A percentile compares a stretch with the other conserved stretches of the same genome.
Evolutionary conservation across 768 basidiomycete genomes (phyloP).

Genomic region (Aureoboletus auriporus): DNA sequence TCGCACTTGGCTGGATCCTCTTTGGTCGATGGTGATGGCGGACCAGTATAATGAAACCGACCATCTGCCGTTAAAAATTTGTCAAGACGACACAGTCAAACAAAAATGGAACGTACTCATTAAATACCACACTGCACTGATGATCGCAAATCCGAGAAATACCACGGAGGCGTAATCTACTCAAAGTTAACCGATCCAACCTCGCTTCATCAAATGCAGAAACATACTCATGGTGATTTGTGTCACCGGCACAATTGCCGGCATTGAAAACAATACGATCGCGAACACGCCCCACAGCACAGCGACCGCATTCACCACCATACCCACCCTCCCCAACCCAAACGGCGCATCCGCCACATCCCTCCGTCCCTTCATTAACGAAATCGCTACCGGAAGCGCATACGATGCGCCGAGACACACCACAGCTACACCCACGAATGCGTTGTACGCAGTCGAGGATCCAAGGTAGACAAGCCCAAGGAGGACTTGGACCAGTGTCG

Average conservation of each 20-base stretch:
- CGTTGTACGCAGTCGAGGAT: conserved; percentile 57
- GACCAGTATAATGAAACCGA: conserved; percentile 39
- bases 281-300: conserved; percentile 57
- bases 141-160: conserved; percentile 55
- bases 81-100: neutral
- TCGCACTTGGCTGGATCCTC: neutral
- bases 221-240: conserved; percentile 41
- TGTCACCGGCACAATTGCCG: conserved; percentile 55
- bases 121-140: conserved; percentile 59
- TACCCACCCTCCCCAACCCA: conserved; percentile 43
- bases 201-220: no score
- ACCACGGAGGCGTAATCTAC: conserved; percentile 62
- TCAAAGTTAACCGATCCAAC: no score
- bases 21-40: conserved; percentile 29
- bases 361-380: conserved; percentile 40
- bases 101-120: conserved; percentile 38
- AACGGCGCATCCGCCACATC: conserved; percentile 49
- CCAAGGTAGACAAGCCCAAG: conserved; percentile 53
- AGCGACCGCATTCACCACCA: conserved; percentile 44
- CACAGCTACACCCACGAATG: conserved; percentile 62
- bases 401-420: conserved; percentile 65
- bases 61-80: conserved; percentile 30
- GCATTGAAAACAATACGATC: conserved; percentile 68
- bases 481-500: conserved; percentile 52
- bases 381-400: conserved; percentile 56